Evolutionary conservation across 306 rosid species (phyloP), one percentile per base, ranked within the genome.

Genomic region (Vigna mungo): DNA sequence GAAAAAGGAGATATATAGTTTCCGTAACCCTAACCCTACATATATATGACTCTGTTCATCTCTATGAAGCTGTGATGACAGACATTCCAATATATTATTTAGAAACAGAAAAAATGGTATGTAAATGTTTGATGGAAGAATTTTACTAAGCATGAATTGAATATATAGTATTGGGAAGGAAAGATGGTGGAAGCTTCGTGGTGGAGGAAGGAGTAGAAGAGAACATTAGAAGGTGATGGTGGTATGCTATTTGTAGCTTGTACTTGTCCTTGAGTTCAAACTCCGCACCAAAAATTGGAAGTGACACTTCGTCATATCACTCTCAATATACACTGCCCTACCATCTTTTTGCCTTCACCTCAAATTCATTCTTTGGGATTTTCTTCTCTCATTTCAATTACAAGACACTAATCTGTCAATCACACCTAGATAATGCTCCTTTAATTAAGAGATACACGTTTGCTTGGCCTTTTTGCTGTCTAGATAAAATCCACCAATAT

Each of bases 111-210:
- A 43, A 43, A 10, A 0, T 9, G 10, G 10, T 41, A 32, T 32
- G 2, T 9, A 43, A 10, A 43, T 39, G 44, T 41, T 41, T 2
- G 46, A 41, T 41, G 13, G 0, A 41, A 9, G 46, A 9, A 9
- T 41, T 7, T 9, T 41, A 41, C 11, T 0, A 2, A 41, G 13
- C 12, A 41, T 9, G 46, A 3, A 41, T 7, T 41, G 46, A 11
- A 41, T 41, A 8, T 9, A 9, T 44, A 44, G 65, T 6, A 51
- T 47, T 72, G 18, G 69, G 21, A 36, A 78, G 89, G 89, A 86
- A 85, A 81, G 64, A 56, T 64, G 86, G 2, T 83, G 88, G 93
- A 89, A 89, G 79, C 83, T 89, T 89, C 90, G 81, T 62, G 0
- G 39, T 55, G 20, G 60, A 39, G 52, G n/a, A 63, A 68, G 71